Evolutionary conservation across 2,329 filamentous ascomycete species (phyloP).

Genomic region (Phaeoacremonium minimum): DNA sequence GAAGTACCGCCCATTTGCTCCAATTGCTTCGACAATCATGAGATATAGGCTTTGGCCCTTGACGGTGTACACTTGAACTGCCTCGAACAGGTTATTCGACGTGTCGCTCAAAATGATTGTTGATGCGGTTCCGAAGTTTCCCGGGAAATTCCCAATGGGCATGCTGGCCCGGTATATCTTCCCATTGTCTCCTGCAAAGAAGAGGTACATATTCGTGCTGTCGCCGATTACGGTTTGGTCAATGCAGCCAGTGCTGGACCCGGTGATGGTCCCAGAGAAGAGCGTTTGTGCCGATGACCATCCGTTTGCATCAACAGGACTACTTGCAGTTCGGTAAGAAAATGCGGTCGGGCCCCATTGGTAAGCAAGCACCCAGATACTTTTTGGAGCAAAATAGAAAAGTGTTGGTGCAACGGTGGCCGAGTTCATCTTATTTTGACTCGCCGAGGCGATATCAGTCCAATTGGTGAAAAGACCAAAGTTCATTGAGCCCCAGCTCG

Average conservation of each 20-base stretch:
- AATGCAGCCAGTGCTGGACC: slow-evolving; percentile 49
- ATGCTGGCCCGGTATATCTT: slow-evolving; percentile 61
- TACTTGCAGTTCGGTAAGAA: slow-evolving; percentile 53
- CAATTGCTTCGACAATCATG: slow-evolving; percentile 64
- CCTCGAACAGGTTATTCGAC: slow-evolving; percentile 58
- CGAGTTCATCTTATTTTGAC: slow-evolving; percentile 45
- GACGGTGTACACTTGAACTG: slow-evolving; percentile 62
- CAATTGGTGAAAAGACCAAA: slow-evolving; percentile 52
- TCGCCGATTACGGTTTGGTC: slow-evolving; percentile 64
- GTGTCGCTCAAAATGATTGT: slow-evolving; percentile 48
- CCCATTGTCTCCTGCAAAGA: slow-evolving; percentile 65
- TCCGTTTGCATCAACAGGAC: slow-evolving; percentile 52
- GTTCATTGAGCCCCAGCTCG: slow-evolving; percentile 52
- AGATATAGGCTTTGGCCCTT: slow-evolving; percentile 53
- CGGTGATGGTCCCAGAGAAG: slow-evolving; percentile 49
- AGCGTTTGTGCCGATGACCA: slow-evolving; percentile 52
- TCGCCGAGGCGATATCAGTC: slow-evolving; percentile 42
- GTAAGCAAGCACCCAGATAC: slow-evolving; percentile 60
- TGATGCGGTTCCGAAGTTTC: slow-evolving; percentile 48
- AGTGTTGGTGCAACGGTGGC: slow-evolving; percentile 54
- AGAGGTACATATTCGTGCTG: slow-evolving; percentile 58
- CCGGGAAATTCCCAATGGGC: slow-evolving; percentile 58
- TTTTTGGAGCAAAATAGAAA: slow-evolving; percentile 59
- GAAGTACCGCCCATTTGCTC: slow-evolving; percentile 57
- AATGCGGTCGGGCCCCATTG: slow-evolving; percentile 60